Evolutionary conservation across 31 red algal species (phyloP).

Genomic region (Porphyra umbilicalis): DNA sequence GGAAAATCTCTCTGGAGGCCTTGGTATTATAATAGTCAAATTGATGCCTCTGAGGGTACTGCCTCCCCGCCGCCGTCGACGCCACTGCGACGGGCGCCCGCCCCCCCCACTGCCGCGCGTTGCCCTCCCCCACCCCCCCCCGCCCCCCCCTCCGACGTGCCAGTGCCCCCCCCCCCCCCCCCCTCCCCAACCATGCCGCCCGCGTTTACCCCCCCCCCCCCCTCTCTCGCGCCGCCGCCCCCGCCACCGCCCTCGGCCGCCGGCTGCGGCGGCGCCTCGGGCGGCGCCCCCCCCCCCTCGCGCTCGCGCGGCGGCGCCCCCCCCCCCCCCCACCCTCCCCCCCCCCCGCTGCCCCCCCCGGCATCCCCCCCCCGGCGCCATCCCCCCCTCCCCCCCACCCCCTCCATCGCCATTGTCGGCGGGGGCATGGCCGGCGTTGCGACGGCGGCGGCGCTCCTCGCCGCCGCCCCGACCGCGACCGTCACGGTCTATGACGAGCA

Average conservation of each 20-base stretch:
- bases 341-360: not conserved
- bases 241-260: not conserved
- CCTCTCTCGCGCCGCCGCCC: not conserved
- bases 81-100: not conserved
- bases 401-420: not conserved
- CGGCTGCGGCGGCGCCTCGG: not conserved
- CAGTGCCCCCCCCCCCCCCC: too few species aligned
- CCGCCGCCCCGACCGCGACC: not conserved
- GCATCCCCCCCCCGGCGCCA: not conserved
- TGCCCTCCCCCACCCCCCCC: not conserved
- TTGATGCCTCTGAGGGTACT: too few species aligned
- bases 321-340: not conserved
- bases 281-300: not conserved
- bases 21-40: too few species aligned
- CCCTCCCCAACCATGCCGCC: not conserved
- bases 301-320: not conserved
- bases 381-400: not conserved
- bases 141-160: not conserved
- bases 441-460: not conserved
- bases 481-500: constrained; percentile 50
- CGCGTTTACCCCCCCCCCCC: not conserved
- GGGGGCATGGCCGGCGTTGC: not conserved
- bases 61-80: too few species aligned
- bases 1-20: too few species aligned
- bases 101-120: not conserved